Evolutionary conservation across 2,329 filamentous ascomycete genomes (phyloP), one percentile per base, ranked within the genome.

Genomic region (Nigrospora sphaerica): DNA sequence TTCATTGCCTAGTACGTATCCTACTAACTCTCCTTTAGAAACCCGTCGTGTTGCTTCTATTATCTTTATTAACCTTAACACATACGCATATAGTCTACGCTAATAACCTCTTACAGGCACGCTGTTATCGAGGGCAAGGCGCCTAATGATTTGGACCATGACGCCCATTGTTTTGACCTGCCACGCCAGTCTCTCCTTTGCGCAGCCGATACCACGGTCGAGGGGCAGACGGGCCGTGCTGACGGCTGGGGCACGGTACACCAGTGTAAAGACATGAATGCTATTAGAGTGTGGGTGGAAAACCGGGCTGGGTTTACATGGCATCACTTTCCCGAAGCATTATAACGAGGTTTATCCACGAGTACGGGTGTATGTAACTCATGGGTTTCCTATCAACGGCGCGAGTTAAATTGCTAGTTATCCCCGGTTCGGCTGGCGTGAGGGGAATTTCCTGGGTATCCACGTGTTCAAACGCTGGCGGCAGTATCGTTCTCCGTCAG

Each of bases 401-500:
- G n/a, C 18, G 16, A 37, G 19, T 37, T 14, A 37, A 37, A 9
- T 4, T 18, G 35, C 14, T 37, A 16, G 12, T 10, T 37, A 4
- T 37, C 11, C 12, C 35, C 11, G 16, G 18, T 7, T 16, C 18
- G 12, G 16, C 35, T 14, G 3, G 35, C 35, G 16, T 37, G 35
- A 37, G 10, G 51, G 52, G 39, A 49, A 54, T 35, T 54, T 54
- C 3, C 51, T 41, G 6, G 32, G 16, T 12, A 50, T 53, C 9
- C 36, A 32, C 11, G 52, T 53, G 42, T 53, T 50, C 12, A 53
- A 37, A 39, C 42, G 28, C 35, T 39, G 33, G 47, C 40, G 12
- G 31, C 45, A 12, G 49, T 41, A 19, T 51, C 50, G 40, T 18
- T 45, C 48, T 31, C 31, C 46, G 2, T n/a, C 33, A 54, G 23